Base-by-base conservation (phyloP, 352 stramenopile genomes). In the Phytophthora tentaculata region DNA sequence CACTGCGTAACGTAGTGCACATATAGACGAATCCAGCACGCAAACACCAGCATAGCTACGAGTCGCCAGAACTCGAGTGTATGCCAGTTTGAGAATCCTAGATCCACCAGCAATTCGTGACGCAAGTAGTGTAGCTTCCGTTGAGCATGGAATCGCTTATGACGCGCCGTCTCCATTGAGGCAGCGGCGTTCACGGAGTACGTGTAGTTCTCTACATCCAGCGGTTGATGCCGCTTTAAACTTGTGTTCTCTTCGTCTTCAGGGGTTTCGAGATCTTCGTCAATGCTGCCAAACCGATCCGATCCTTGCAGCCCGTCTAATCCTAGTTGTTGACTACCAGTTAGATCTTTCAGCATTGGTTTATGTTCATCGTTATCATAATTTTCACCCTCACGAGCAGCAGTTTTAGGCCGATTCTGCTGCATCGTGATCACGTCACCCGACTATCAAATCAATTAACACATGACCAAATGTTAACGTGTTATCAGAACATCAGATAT, bases 1-100 rank as follows among this genome's bases (percentile, higher is more conserved):
- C 84, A 98, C 76, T 98, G 91, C 5, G 69, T 78, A n/a, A 96
- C 22, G 68, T 94, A 97, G 66, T 97, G 92, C 20, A 96, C 71
- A 71, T 97, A 97, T 44, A 97, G 52, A 13, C 92, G 89, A 23
- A 97, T 61, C 88, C 90, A 97, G 6, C 96, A 79, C n/a, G 90
- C 74, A 26, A 95, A 73, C 13, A 83, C 7, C 1, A 93, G 67
- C 52, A 96, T 63, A 9, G 76, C 53, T 12, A 89, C 13, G 7
- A 84, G 67, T 28, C 93, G 67, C 81, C 89, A 97, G 60, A 96
- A 97, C 56, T 96, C 83, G 48, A 94, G 68, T 32, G 81, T 92
- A 29, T 65, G 63, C 59, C 76, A 72, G 1, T 84, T 79, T 58
- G 66, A 67, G 17, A 87, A 60, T 5, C 71, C 73, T 22, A 97